A percentile compares a stretch with the other conserved stretches of the same genome.
phyloP scores from a whole-genome alignment of 164 flowering plant genomes.

The Stephania japonica region DNA sequence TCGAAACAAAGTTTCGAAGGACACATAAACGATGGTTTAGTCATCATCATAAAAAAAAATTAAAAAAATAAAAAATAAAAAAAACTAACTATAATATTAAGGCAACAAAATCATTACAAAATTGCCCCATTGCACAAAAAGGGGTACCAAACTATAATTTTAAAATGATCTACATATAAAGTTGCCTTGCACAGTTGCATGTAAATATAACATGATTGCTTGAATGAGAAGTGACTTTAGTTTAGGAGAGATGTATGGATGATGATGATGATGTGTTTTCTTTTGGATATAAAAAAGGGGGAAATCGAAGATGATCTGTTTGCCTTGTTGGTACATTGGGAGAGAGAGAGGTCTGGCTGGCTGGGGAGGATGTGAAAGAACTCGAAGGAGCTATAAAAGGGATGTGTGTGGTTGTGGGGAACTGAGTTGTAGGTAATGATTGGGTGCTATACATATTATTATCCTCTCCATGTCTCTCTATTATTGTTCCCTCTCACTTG shows the following conservation, averaged over 20 bases:
- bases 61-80: not conserved
- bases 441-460: conserved; percentile 16
- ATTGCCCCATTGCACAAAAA: too few relatives aligned
- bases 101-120: too few relatives aligned
- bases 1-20: not conserved
- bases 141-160: too few relatives aligned
- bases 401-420: conserved; percentile 24
- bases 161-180: too few relatives aligned
- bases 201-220: conserved; percentile 3
- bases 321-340: too few relatives aligned
- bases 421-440: conserved; percentile 29
- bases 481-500: conserved; percentile 9
- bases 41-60: not conserved
- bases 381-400: not conserved
- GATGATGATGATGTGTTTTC: not conserved
- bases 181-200: not conserved
- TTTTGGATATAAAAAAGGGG: not conserved
- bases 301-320: conserved; percentile 7
- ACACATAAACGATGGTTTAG: not conserved
- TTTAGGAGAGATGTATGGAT: conserved; percentile 6
- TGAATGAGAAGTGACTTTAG: conserved; percentile 10
- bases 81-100: not conserved
- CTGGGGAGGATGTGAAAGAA: not conserved
- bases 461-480: not conserved
- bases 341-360: too few relatives aligned